phyloP scores from a whole-genome alignment of 2,329 filamentous ascomycete species.

The Cryphonectria carpinicola region DNA sequence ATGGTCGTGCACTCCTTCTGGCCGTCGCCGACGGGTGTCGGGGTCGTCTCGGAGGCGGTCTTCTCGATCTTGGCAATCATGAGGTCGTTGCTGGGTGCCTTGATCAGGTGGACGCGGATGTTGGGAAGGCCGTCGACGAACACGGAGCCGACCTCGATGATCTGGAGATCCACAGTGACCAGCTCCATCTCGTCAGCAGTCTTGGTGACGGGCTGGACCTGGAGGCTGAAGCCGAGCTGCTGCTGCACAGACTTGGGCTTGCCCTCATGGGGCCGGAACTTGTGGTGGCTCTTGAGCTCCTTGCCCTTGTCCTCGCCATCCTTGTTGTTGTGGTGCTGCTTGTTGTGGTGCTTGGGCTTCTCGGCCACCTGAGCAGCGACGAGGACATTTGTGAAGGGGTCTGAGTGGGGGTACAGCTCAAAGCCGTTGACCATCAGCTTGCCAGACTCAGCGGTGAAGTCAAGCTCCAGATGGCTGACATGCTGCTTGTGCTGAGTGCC shows the following conservation, averaged over 20 bases:
- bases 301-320: slow-evolving; percentile 30
- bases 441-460: slow-evolving; percentile 56
- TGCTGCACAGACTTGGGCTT: slow-evolving; percentile 35
- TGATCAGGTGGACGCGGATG: slow-evolving; percentile 65
- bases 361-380: slow-evolving; percentile 51
- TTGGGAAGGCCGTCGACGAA: slow-evolving; percentile 59
- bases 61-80: slow-evolving; percentile 55
- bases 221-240: slow-evolving; percentile 54
- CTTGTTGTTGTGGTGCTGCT: slow-evolving; percentile 33
- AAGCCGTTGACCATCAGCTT: slow-evolving; percentile 62
- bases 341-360: slow-evolving; percentile 36
- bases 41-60: slow-evolving; percentile 36
- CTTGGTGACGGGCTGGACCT: slow-evolving; percentile 47
- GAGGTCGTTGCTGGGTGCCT: slow-evolving; percentile 58
- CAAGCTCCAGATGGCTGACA: slow-evolving; percentile 52
- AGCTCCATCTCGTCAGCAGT: slow-evolving; percentile 58
- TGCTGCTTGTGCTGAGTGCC: slow-evolving; percentile 32
- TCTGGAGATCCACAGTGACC: slow-evolving; percentile 58
- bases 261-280: slow-evolving; percentile 29
- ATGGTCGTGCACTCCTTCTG: slow-evolving; percentile 46
- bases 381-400: slow-evolving; percentile 49
- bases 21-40: slow-evolving; percentile 36
- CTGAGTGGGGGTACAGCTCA: slow-evolving; percentile 60
- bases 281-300: slow-evolving; percentile 32
- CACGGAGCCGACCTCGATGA: slow-evolving; percentile 61